Conservation (phyloP, 1,139 yeast species). For the Dujonia santamariae region DNA sequence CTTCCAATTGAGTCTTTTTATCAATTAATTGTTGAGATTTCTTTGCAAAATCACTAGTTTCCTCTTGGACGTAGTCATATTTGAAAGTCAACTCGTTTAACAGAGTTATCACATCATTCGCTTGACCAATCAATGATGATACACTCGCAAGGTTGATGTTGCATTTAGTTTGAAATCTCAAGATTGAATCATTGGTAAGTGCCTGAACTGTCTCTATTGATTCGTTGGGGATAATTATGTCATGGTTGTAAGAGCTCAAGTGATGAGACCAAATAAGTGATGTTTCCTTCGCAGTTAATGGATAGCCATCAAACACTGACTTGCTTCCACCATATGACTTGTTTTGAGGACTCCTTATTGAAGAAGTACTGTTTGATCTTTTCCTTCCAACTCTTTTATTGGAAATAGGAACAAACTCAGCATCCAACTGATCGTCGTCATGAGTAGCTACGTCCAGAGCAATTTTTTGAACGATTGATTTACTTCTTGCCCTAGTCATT, state of each 20-base stretch:
- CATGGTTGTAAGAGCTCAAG: conserved; percentile 34
- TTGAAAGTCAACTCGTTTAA: conserved; percentile 45
- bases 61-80: conserved; percentile 54
- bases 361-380: no score
- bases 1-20: conserved; percentile 45
- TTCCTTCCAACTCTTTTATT: no score
- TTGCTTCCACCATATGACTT: no score
- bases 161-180: conserved; percentile 43
- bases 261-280: conserved; percentile 28
- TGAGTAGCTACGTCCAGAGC: conserved; percentile 37
- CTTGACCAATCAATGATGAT: conserved; percentile 36
- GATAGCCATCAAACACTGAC: conserved; percentile 21
- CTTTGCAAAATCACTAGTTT: conserved; percentile 62
- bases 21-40: conserved; percentile 54
- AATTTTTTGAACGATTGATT: conserved; percentile 48
- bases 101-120: conserved; percentile 37
- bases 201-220: conserved; percentile 32
- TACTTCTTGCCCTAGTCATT: conserved; percentile 43
- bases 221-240: conserved; percentile 30
- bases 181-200: conserved; percentile 26
- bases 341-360: no score
- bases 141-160: conserved; percentile 29
- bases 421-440: conserved; percentile 11
- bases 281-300: conserved; percentile 37
- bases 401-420: no score